A percentile compares a stretch with the other conserved stretches of the same genome.
Evolutionary conservation across 805 yeast genomes (phyloP).

Genomic region (Candida michaelii): DNA sequence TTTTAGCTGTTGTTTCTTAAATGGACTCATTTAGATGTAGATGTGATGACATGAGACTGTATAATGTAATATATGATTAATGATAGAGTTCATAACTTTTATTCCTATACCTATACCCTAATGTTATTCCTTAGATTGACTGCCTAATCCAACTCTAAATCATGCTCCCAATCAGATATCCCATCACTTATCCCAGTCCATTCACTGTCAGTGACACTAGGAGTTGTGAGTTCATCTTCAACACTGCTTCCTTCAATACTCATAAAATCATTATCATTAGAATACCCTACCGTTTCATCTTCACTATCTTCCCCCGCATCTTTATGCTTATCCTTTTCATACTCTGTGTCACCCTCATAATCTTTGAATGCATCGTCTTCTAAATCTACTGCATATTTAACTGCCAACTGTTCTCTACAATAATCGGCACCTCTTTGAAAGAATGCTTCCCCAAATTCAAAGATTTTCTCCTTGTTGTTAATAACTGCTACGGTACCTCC

Average conservation of each 20-base stretch:
- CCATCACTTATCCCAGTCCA: neutral
- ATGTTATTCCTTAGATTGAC: too few species aligned
- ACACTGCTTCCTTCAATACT: neutral
- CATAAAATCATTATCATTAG: neutral
- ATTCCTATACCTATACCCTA: neutral
- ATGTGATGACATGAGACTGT: too few species aligned
- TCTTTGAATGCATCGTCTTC: constrained; percentile 8
- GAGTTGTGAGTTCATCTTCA: constrained; percentile 9
- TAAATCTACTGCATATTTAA: constrained; percentile 11
- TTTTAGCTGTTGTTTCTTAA: constrained; percentile 47
- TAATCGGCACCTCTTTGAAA: constrained; percentile 31
- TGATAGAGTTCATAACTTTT: neutral
- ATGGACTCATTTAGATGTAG: neutral
- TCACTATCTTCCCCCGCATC: neutral
- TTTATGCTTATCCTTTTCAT: constrained; percentile 1
- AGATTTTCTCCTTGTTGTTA: constrained; percentile 27
- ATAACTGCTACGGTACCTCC: constrained; percentile 36
- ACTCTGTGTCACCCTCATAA: constrained; percentile 8
- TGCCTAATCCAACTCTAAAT: constrained; percentile 9
- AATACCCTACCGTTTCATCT: constrained; percentile 1
- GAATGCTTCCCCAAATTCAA: constrained; percentile 28
- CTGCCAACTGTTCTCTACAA: constrained; percentile 19
- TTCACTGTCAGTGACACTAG: constrained; percentile 11
- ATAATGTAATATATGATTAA: neutral
- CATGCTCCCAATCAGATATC: constrained; percentile 11